Percentiles rank a stretch among this genome's conserved stretches.
These are phyloP conservation scores for Aureobasidium uvarum DNA, from an alignment of 2,329 filamentous ascomycete species.

Conservation along the genomic window DNA sequence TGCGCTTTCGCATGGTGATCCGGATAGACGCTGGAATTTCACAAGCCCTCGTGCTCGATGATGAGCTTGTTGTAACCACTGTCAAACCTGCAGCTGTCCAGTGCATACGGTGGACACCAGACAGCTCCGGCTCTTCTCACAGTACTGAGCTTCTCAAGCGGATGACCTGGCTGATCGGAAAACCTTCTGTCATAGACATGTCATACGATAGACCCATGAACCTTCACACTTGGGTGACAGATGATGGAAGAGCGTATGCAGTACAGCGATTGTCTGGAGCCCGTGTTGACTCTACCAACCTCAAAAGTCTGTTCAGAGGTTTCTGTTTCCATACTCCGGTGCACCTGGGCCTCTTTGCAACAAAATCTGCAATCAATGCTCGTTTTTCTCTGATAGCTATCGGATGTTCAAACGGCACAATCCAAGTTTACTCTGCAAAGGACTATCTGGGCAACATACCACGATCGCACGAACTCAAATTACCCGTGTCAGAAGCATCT, in stretches of 20 bases:
- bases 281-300: conserved; percentile 42
- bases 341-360: conserved; percentile 58
- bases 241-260: conserved; percentile 82
- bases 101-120: conserved; percentile 91
- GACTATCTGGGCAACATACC: conserved; percentile 94
- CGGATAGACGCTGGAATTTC: conserved; percentile 95
- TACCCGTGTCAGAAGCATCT: conserved; percentile 64
- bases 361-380: conserved; percentile 82
- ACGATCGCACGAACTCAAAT: conserved; percentile 71
- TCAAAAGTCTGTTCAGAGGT: conserved; percentile 76
- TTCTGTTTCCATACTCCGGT: conserved; percentile 83
- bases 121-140: conserved; percentile 77
- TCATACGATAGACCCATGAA: conserved; percentile 96
- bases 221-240: conserved; percentile 86
- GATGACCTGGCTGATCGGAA: conserved; percentile 82
- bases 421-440: conserved; percentile 86
- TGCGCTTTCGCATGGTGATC: conserved; percentile 96
- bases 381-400: conserved; percentile 91
- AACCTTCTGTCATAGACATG: conserved; percentile 75
- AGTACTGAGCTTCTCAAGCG: conserved; percentile 85
- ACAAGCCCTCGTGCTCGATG: conserved; percentile 81
- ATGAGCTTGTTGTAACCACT: conserved; percentile 89
- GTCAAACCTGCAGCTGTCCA: conserved; percentile 91
- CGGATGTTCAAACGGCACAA: conserved; percentile 72
- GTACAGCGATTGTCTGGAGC: conserved; percentile 66